Base-by-base conservation (phyloP, 768 basidiomycete species). In the Pleurotus eryngii region DNA sequence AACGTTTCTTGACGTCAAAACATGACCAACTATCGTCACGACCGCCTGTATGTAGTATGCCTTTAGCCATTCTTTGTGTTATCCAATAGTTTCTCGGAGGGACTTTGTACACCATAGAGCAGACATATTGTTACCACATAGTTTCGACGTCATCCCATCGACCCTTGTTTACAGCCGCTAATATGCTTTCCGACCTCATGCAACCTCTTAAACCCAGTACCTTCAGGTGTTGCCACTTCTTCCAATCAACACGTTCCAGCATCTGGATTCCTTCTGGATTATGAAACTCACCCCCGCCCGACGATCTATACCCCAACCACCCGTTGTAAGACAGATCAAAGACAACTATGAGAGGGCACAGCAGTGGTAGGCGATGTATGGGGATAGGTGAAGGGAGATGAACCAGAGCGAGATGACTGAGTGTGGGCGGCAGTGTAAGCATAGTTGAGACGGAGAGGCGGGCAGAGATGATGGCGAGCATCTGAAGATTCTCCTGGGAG, bases 81-180 rank as follows among this genome's bases (percentile, higher is more conserved):
- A 35, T 35, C 17, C 22, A 50, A 35, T 50, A 35, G 22, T 17
- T 22, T n/a, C 38, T 50, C 15, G 27, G 18, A 40, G 18, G 51
- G 51, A 54, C 51, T 17, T 17, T 42, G 15, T 46, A 71, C 67
- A 68, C 68, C 67, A 58, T 59, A 68, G 46, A 64, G 63, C 18
- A 63, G 65, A 40, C 64, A 64, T 57, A 70, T 87, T 60, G 9
- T 59, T 46, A 59, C 53, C 38, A 72, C 58, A 87, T 63, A 60
- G 87, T 65, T 43, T 67, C 69, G 35, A 91, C 74, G 63, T 87
- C 86, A 58, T 81, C 80, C 87, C 87, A 89, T 59, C 86, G 78
- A 0, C 81, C 80, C 63, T 74, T 70, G 62, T 89, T 88, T 40
- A 90, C 64, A 55, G 71, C 76, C 38, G 56, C 60, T 18, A 79